A percentile compares a stretch with the other conserved stretches of the same genome.
Evolutionary conservation across 345 rosid species (phyloP).

Genomic region (Syzygium oleosum): DNA sequence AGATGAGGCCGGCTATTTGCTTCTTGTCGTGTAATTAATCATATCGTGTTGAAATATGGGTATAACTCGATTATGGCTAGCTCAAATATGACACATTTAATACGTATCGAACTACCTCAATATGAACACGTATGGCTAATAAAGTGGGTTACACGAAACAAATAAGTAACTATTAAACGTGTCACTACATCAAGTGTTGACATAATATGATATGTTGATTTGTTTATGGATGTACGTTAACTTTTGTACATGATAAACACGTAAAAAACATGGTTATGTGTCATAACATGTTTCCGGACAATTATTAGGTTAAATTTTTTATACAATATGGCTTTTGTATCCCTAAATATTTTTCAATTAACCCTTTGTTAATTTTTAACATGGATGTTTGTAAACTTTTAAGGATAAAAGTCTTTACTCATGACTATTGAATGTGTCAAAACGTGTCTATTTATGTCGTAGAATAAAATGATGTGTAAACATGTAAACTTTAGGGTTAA

Average conservation of each 20-base stretch:
- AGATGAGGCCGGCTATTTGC: neutral
- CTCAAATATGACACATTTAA: neutral
- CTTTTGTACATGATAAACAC: neutral
- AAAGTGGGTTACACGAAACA: neutral
- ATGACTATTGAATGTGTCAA: neutral
- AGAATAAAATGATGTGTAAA: neutral
- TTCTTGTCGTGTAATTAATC: neutral
- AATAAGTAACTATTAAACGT: neutral
- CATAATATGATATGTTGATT: neutral
- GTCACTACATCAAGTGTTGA: neutral
- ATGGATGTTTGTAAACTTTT: neutral
- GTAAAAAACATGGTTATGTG: too few relatives aligned
- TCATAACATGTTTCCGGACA: too few relatives aligned
- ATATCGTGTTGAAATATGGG: neutral
- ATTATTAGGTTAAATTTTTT: neutral
- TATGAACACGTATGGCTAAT: neutral
- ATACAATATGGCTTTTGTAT: neutral
- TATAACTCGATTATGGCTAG: neutral
- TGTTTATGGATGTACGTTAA: neutral
- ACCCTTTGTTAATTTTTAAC: neutral
- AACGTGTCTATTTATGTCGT: fast-evolving
- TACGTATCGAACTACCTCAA: neutral
- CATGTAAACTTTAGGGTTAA: neutral
- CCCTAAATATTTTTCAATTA: neutral
- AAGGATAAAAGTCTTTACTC: neutral